These are phyloP conservation scores for Colletotrichum zoysiae DNA, from an alignment of 2,329 filamentous ascomycete species.

Conservation along the genomic window DNA sequence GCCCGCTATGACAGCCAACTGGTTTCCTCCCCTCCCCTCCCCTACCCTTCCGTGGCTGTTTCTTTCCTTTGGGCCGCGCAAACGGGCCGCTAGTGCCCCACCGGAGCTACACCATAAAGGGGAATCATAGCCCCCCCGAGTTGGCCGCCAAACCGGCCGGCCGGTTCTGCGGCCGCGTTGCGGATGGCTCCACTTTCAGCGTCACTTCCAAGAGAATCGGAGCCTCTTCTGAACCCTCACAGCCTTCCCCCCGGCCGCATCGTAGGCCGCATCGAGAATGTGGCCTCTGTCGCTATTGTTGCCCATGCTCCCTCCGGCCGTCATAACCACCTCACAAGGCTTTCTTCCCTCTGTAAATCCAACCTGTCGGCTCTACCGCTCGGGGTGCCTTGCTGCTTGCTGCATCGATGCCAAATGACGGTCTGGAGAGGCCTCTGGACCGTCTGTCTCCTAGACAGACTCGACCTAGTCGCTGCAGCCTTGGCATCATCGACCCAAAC, in stretches of 20 bases:
- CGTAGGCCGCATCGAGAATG: conserved; percentile 14
- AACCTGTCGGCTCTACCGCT: background rate
- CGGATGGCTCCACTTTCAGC: conserved; percentile 8
- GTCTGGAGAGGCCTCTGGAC: conserved; percentile 10
- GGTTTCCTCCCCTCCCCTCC: no score
- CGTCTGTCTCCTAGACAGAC: no score
- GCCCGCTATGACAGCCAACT: background rate
- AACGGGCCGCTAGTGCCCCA: conserved; percentile 38
- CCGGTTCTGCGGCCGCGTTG: conserved; percentile 20
- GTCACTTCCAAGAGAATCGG: background rate
- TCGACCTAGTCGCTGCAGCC: background rate
- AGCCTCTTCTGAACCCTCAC: conserved; percentile 15
- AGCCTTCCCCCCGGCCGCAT: conserved; percentile 34
- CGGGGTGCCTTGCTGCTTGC: conserved; percentile 12
- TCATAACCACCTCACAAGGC: conserved; percentile 35
- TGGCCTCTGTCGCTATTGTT: conserved; percentile 2
- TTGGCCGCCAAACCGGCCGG: conserved; percentile 37
- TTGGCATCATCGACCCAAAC: background rate
- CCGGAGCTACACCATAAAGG: conserved; percentile 26
- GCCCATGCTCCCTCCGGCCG: conserved; percentile 14
- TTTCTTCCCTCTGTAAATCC: conserved; percentile 13
- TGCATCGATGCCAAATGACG: background rate
- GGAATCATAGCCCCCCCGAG: conserved; percentile 36
- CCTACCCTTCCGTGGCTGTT: background rate
- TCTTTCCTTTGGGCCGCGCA: conserved; percentile 27